A percentile compares a stretch with the other conserved stretches of the same genome.
phyloP scores from a whole-genome alignment of 371 early-diverging fungal species.

The Cokeromyces recurvatus region DNA sequence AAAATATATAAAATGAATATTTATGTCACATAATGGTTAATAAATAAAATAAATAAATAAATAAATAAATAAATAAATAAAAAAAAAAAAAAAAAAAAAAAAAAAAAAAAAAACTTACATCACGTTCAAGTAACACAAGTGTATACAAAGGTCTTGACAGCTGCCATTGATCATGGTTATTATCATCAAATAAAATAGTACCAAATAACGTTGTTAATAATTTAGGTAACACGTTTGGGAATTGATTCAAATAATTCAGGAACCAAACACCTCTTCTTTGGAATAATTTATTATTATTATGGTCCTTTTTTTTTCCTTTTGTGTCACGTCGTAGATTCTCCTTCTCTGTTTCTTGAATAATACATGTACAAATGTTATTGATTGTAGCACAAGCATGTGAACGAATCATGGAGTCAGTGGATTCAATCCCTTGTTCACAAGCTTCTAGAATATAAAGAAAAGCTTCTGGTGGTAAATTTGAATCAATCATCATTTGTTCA shows the following conservation, averaged over 20 bases:
- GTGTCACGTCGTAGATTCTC: conserved; percentile 18
- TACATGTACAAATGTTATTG: conserved; percentile 65
- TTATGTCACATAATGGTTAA: neutral
- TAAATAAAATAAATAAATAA: too few species aligned
- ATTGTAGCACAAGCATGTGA: conserved; percentile 65
- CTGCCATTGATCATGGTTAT: conserved; percentile 76
- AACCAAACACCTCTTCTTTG: conserved; percentile 33
- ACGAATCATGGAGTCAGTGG: conserved; percentile 45
- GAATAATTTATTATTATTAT: conserved; percentile 46
- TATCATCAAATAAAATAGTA: conserved; percentile 72
- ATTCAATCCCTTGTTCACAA: conserved; percentile 47
- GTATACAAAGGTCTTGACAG: conserved; percentile 77
- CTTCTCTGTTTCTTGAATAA: conserved; percentile 52
- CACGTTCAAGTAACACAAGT: conserved; percentile 67
- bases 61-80: neutral
- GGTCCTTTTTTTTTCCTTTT: too few species aligned
- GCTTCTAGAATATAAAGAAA: conserved; percentile 52
- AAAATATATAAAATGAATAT: too few species aligned
- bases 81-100: too few species aligned
- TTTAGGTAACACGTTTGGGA: conserved; percentile 50
- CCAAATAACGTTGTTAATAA: conserved; percentile 62
- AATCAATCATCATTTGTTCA: conserved; percentile 57
- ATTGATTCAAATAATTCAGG: conserved; percentile 41
- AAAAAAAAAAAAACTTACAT: too few species aligned
- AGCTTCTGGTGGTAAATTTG: conserved; percentile 46